Evolutionary conservation across 768 basidiomycete genomes (phyloP), one percentile per base, ranked within the genome.

Genomic region (Lentinula aciculospora): DNA sequence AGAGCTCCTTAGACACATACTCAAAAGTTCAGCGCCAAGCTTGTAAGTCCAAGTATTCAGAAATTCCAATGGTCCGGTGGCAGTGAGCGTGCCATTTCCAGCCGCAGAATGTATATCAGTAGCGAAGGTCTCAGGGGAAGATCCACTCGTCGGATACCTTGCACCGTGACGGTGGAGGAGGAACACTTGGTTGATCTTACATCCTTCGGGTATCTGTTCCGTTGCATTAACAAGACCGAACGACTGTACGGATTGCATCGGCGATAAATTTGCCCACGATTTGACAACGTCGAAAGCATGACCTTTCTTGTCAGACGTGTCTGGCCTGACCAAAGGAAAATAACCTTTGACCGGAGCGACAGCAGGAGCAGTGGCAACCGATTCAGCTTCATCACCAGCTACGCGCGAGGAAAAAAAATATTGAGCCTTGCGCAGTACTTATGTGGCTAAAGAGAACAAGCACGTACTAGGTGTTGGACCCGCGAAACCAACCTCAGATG

Each of bases 1-100:
- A 48, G 21, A 13, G 19, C 21, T 25, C 7, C n/a, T 15, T 37
- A 2, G 27, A 25, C n/a, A 53, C 51, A 28, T 39, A 53, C 56
- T 57, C 46, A 92, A 69, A 45, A 83, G 78, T 69, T 92, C 91
- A 59, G 81, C 81, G 10, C 91, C 92, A 12, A 93, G 83, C 63
- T 84, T 84, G 67, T 87, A 92, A 3, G 79, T 81, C 89, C 89
- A 93, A 34, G 76, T 78, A 61, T 86, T 84, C 68, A 93, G 69
- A 65, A 92, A 93, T 1, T 72, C 62, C 19, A 92, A 68, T 0
- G 77, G 71, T 0, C 85, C 88, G 0, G 72, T 75, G 0, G 80
- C 82, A 12, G 72, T 76, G 72, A 85, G 81, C 3, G 73, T 70
- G 3, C 72, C 67, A 12, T 60, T 59, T 5, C 64, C 58, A 1